Conservation (phyloP, 169 alveolate genomes). For the Plasmodium malariae region DNA sequence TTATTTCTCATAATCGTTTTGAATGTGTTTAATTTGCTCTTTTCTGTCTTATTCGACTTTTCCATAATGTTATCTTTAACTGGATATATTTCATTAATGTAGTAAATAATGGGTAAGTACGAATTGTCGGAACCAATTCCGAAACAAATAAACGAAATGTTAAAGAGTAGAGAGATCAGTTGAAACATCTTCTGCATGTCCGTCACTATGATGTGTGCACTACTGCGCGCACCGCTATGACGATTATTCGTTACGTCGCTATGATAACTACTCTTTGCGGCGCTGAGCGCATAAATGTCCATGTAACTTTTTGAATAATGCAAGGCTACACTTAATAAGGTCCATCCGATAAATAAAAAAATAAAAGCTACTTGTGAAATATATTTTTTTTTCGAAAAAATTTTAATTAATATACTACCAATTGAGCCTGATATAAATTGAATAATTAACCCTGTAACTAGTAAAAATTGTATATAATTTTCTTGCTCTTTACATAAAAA, state of each 20-base stretch:
- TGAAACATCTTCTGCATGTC: not conserved
- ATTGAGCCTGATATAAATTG: constrained; percentile 62
- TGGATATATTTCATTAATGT: constrained; percentile 66
- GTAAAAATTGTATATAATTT: constrained; percentile 52
- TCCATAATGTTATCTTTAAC: not conserved
- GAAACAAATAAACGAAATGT: constrained; percentile 39
- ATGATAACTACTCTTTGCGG: not conserved
- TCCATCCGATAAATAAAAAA: constrained; percentile 50
- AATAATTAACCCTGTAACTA: constrained; percentile 45
- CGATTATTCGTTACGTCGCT: not conserved
- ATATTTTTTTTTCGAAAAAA: constrained; percentile 33
- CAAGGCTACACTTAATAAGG: constrained; percentile 9
- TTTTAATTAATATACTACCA: constrained; percentile 49
- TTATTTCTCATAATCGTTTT: constrained; percentile 44
- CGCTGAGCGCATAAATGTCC: not conserved
- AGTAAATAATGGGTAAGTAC: constrained; percentile 67
- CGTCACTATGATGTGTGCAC: not conserved
- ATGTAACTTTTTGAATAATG: constrained; percentile 30
- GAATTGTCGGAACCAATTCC: constrained; percentile 71
- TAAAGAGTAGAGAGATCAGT: constrained; percentile 20
- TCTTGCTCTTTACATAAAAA: constrained; percentile 60
- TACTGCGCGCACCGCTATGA: not conserved
- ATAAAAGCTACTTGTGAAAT: constrained; percentile 38
- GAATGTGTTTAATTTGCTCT: constrained; percentile 17
- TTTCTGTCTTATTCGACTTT: not conserved